Conservation (phyloP, 192 early-diverging fungal species). For the Gamsiella multidivaricata region DNA sequence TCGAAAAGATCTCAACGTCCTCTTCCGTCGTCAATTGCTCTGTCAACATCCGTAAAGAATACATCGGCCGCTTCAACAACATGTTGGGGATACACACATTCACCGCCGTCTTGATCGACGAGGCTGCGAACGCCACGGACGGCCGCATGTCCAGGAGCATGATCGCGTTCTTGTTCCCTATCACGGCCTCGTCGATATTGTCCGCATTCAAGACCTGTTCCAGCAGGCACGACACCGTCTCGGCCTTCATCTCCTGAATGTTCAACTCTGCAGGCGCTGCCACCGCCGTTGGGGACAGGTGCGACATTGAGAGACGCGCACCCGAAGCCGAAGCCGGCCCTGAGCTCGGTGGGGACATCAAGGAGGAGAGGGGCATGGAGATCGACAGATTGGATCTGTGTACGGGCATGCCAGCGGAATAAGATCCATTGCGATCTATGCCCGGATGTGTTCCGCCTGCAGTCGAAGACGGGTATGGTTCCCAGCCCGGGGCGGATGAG, state of each 20-base stretch:
- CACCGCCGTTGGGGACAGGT: conserved; percentile 18
- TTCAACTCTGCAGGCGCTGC: conserved; percentile 29
- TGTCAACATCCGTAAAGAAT: conserved; percentile 71
- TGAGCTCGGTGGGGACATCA: conserved; percentile 39
- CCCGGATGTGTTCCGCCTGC: background rate
- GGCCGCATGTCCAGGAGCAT: conserved; percentile 80
- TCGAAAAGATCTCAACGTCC: conserved; percentile 57
- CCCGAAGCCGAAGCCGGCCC: background rate
- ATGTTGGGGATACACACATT: conserved; percentile 80
- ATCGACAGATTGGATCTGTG: conserved; percentile 32
- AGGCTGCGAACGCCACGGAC: conserved; percentile 62
- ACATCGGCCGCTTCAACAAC: conserved; percentile 73
- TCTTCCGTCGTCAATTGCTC: conserved; percentile 65
- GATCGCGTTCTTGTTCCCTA: conserved; percentile 33
- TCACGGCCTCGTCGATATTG: background rate
- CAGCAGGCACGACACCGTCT: conserved; percentile 24
- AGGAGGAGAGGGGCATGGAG: conserved; percentile 29
- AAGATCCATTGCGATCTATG: conserved; percentile 19
- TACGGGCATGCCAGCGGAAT: conserved; percentile 27
- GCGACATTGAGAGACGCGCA: conserved; percentile 34
- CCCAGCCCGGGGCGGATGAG: conserved; percentile 7
- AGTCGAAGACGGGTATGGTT: conserved; percentile 5
- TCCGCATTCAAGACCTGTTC: conserved; percentile 12
- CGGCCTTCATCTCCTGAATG: conserved; percentile 14
- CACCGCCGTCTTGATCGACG: conserved; percentile 68